These are phyloP conservation scores for Secale cereale DNA, from an alignment of 176 grass and related monocot genomes.

Conservation along the genomic window DNA sequence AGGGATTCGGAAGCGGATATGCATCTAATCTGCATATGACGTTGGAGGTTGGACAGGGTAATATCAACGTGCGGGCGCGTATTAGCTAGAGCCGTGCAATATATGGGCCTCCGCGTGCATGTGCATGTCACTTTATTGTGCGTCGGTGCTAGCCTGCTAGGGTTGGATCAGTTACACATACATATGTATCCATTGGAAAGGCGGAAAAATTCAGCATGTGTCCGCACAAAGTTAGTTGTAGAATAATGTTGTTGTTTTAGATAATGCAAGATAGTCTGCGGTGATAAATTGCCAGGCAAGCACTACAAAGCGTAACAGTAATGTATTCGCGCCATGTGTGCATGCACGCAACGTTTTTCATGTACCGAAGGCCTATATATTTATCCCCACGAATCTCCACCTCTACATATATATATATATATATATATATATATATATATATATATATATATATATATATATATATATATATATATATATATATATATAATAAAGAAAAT, in stretches of 20 bases:
- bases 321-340: neutral
- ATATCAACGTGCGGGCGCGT: neutral
- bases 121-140: neutral
- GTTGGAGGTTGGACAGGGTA: neutral
- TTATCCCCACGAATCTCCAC: too few relatives aligned
- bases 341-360: neutral
- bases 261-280: neutral
- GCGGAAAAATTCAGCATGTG: neutral
- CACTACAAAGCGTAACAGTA: neutral
- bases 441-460: too few relatives aligned
- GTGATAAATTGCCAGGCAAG: neutral
- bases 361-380: neutral
- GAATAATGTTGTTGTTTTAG: neutral
- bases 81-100: neutral
- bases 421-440: too few relatives aligned
- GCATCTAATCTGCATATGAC: neutral
- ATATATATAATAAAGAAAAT: too few relatives aligned
- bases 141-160: too few relatives aligned
- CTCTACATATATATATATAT: too few relatives aligned
- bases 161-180: too few relatives aligned
- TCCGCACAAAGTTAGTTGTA: neutral
- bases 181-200: neutral
- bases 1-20: neutral
- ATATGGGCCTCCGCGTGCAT: too few relatives aligned
- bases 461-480: too few relatives aligned